Percentiles rank a stretch among this genome's conserved stretches.
phyloP scores from a whole-genome alignment of 441 rosid genomes.

The Jatropha podagrica region DNA sequence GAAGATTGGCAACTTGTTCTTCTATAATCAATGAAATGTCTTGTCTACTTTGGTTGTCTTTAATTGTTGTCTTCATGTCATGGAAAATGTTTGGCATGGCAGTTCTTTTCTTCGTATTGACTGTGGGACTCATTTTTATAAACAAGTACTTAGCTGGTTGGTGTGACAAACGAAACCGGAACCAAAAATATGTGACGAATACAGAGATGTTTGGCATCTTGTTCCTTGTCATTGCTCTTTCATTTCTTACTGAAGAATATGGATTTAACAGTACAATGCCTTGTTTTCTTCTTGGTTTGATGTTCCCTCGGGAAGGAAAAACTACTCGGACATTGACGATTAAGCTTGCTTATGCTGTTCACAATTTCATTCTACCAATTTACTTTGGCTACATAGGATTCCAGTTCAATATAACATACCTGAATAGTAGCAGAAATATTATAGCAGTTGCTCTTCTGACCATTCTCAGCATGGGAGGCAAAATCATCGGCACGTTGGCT shows the following conservation, averaged over 20 bases:
- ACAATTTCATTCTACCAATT: constrained; percentile 76
- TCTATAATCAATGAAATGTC: constrained; percentile 61
- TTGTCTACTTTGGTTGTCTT: constrained; percentile 37
- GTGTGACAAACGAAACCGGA: constrained; percentile 55
- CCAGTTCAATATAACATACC: constrained; percentile 39
- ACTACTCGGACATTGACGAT: constrained; percentile 60
- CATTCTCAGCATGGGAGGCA: constrained; percentile 41
- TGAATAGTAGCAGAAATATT: constrained; percentile 18
- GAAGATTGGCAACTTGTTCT: constrained; percentile 59
- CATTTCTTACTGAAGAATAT: constrained; percentile 40
- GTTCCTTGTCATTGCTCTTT: constrained; percentile 35
- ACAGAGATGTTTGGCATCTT: constrained; percentile 52
- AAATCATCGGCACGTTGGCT: constrained; percentile 55
- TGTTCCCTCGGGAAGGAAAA: constrained; percentile 85
- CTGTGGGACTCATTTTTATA: constrained; percentile 31
- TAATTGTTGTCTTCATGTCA: constrained; percentile 29
- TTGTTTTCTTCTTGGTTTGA: constrained; percentile 59
- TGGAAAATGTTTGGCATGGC: constrained; percentile 28
- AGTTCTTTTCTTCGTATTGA: constrained; percentile 34
- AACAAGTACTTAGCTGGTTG: constrained; percentile 54
- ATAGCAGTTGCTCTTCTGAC: constrained; percentile 35
- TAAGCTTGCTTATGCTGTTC: constrained; percentile 59
- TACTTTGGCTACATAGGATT: constrained; percentile 81
- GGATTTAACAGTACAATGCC: constrained; percentile 44
- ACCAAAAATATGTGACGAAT: constrained; percentile 56